phyloP scores from a whole-genome alignment of 129 eudicot species.

The Flaveria robusta region DNA sequence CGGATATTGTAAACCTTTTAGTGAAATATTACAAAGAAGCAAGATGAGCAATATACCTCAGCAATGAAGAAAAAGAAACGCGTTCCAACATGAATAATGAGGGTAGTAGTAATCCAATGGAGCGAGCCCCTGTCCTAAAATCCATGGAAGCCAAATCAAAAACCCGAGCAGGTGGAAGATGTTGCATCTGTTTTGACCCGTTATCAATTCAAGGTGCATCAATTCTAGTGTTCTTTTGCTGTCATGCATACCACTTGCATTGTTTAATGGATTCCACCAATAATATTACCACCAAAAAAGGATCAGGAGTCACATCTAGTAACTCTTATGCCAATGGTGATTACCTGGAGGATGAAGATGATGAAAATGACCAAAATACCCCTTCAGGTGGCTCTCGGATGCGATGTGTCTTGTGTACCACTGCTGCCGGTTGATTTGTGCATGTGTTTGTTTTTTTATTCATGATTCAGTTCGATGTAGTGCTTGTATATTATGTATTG shows the following conservation, averaged over 20 bases:
- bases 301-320: slow-evolving; percentile 24
- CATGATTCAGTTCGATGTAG: slow-evolving; percentile 18
- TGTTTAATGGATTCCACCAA: slow-evolving; percentile 75
- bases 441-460: slow-evolving; percentile 4
- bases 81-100: slow-evolving; percentile 49
- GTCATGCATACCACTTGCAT: slow-evolving; percentile 84
- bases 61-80: slow-evolving; percentile 74
- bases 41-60: slow-evolving; percentile 74
- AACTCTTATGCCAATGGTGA: slow-evolving; percentile 58
- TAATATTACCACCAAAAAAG: slow-evolving; percentile 52
- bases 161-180: slow-evolving; percentile 76
- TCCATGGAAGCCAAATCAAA: slow-evolving; percentile 79
- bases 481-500: slow-evolving; percentile 41
- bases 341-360: slow-evolving; percentile 62
- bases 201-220: slow-evolving; percentile 74
- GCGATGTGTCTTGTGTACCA: slow-evolving; percentile 90
- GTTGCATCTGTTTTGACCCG: slow-evolving; percentile 93
- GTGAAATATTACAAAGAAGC: slow-evolving; percentile 96
- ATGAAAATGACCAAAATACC: slow-evolving; percentile 40
- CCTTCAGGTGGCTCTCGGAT: slow-evolving; percentile 52
- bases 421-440: slow-evolving; percentile 72
- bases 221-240: slow-evolving; percentile 77
- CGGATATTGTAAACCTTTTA: slow-evolving; percentile 77
- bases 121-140: slow-evolving; percentile 58
- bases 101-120: slow-evolving; percentile 36